Evolutionary conservation across 108 stramenopile genomes (phyloP).

Genomic region (Mediolabrus comicus): DNA sequence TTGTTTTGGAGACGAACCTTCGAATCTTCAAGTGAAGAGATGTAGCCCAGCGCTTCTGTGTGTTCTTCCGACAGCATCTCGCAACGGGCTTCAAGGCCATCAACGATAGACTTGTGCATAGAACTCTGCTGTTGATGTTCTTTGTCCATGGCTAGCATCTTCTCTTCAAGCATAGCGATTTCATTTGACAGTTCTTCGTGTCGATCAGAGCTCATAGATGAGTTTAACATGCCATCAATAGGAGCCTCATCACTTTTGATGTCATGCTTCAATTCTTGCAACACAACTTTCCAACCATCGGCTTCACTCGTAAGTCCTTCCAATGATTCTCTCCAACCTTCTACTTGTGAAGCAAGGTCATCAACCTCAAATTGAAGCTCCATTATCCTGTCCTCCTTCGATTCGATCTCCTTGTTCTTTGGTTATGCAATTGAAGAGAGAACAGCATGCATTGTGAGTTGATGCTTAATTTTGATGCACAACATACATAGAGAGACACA

Average conservation of each 20-base stretch:
- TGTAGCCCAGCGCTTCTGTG: constrained; percentile 9
- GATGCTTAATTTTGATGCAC: not conserved
- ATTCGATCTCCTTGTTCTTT: constrained; percentile 31
- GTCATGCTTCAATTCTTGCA: not conserved
- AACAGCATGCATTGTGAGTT: not conserved
- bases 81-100: constrained; percentile 35
- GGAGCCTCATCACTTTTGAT: not conserved
- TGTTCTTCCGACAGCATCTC: constrained; percentile 24
- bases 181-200: constrained; percentile 14
- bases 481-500: not conserved
- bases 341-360: constrained; percentile 12
- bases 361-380: constrained; percentile 35
- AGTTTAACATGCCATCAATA: not conserved
- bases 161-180: constrained; percentile 19
- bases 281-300: not conserved
- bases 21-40: constrained; percentile 24
- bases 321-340: constrained; percentile 12
- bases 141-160: constrained; percentile 15
- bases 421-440: not conserved
- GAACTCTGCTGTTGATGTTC: constrained; percentile 17
- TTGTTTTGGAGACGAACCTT: constrained; percentile 15
- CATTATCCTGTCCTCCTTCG: constrained; percentile 18
- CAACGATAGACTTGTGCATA: constrained; percentile 35
- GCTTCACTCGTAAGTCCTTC: not conserved
- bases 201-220: not conserved